Base-by-base conservation (phyloP, 2,329 filamentous ascomycete species). In the Neurospora crassa region DNA sequence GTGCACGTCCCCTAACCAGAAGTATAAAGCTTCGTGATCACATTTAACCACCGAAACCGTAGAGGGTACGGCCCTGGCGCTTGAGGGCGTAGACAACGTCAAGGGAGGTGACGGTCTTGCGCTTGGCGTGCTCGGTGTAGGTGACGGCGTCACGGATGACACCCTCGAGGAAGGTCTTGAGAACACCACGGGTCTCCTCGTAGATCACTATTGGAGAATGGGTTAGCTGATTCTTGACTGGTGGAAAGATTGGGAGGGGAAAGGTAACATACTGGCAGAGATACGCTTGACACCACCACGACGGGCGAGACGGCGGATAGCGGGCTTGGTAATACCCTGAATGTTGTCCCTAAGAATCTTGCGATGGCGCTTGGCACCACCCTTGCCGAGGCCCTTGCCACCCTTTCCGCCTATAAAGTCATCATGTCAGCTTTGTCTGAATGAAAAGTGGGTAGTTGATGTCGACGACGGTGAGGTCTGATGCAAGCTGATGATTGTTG, bases 271-370 rank as follows among this genome's bases (percentile, higher is more conserved):
- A 92, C 90, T 96, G 82, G 94, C 94, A 80, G 94, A 97, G 80
- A 97, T 97, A 97, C 94, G 94, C 92, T 97, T 97, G 89, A 97
- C 94, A 94, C 94, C 94, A 85, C 94, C 94, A 95, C 94, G 94
- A 86, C 94, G 94, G 76, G 94, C 94, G 83, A 97, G 93, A 96
- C 94, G 94, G 80, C 94, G 92, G 85, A 97, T 97, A 80, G 94
- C 94, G 79, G 94, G 94, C 92, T 97, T 97, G 81, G 94, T 97
- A 82, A 97, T 97, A 86, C 94, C 94, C 87, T 97, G 94, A 82
- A 97, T 97, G 92, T 97, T 97, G 91, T 97, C 94, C 85, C 94
- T 93, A 84, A 97, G 89, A 88, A 97, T 97, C 92, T 97, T 97
- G 82, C 94, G 91, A 87, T 97, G 94, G 85, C 94, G 94, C 92